Conservation (phyloP, 805 yeast genomes). For the Saturnispora bothae region DNA sequence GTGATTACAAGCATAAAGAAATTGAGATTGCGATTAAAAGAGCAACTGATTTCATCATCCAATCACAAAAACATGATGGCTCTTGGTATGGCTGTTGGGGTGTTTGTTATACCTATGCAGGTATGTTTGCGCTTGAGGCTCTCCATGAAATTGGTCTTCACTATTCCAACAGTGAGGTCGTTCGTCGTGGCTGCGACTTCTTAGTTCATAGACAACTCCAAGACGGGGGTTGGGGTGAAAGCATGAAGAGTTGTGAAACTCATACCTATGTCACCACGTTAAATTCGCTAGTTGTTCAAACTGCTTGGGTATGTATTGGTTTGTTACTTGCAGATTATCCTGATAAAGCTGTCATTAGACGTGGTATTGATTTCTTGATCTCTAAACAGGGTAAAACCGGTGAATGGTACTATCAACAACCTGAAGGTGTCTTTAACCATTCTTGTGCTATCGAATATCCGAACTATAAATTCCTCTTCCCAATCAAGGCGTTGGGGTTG, state of each 20-base stretch:
- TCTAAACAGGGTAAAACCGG: conserved; percentile 63
- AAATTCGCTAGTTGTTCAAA: conserved; percentile 68
- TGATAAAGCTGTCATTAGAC: conserved; percentile 43
- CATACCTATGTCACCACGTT: conserved; percentile 55
- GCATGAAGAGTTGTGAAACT: conserved; percentile 82
- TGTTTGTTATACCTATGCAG: conserved; percentile 88
- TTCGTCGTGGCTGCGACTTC: conserved; percentile 76
- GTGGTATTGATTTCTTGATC: conserved; percentile 56
- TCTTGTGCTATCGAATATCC: conserved; percentile 91
- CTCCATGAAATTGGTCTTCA: conserved; percentile 54
- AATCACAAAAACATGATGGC: conserved; percentile 69
- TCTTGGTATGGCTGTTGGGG: conserved; percentile 99
- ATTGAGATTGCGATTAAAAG: conserved; percentile 58
- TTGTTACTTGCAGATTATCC: conserved; percentile 77
- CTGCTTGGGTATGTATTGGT: conserved; percentile 87
- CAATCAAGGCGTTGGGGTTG: conserved; percentile 88
- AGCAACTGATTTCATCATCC: conserved; percentile 64
- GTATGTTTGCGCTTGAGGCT: conserved; percentile 97
- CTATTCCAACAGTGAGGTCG: conserved; percentile 53
- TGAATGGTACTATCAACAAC: conserved; percentile 74
- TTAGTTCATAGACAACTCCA: conserved; percentile 58
- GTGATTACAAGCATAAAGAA: conserved; percentile 54
- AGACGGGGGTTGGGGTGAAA: conserved; percentile 98
- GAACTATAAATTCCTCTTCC: conserved; percentile 77
- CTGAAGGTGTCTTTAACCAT: conserved; percentile 96